A percentile compares a stretch with the other conserved stretches of the same genome.
phyloP scores from a whole-genome alignment of 2,329 filamentous ascomycete species.

The Phialophora macrospora region DNA sequence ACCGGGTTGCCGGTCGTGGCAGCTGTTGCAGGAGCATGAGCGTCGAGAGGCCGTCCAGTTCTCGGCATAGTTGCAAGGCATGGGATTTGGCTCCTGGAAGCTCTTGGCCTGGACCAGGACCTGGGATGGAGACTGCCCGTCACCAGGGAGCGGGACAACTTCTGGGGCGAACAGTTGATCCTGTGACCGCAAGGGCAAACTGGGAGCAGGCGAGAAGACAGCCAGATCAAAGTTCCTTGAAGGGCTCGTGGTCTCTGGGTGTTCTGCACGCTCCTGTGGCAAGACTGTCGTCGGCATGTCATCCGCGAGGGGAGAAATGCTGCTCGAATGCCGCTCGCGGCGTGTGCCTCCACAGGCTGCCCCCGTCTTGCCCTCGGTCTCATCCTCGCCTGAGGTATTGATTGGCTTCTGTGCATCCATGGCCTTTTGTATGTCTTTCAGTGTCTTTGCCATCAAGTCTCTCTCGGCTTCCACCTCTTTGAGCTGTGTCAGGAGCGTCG shows the following conservation, averaged over 20 bases:
- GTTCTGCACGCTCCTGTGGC: slow-evolving; percentile 6
- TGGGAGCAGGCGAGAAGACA: slow-evolving; percentile 27
- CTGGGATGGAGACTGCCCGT: slow-evolving; percentile 19
- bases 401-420: slow-evolving; percentile 28
- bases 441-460: slow-evolving; percentile 35
- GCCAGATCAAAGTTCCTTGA: slow-evolving; percentile 28
- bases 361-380: slow-evolving; percentile 8
- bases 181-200: slow-evolving; percentile 12
- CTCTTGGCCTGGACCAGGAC: slow-evolving; percentile 25
- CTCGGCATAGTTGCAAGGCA: slow-evolving; percentile 22
- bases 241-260: slow-evolving; percentile 4
- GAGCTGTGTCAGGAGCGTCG: slow-evolving; percentile 36
- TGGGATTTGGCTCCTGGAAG: slow-evolving; percentile 10
- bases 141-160: slow-evolving; percentile 26
- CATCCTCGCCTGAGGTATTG: slow-evolving; percentile 14
- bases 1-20: slow-evolving; percentile 17
- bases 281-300: slow-evolving; percentile 12
- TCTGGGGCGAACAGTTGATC: slow-evolving; percentile 27
- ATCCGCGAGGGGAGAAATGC: slow-evolving; percentile 14
- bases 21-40: slow-evolving; percentile 26
- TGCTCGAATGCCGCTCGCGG: slow-evolving; percentile 20
- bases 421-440: slow-evolving; percentile 39
- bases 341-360: slow-evolving; percentile 4
- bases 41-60: slow-evolving; percentile 23
- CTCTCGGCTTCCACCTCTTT: slow-evolving; percentile 37